Conservation (phyloP, 352 stramenopile genomes). For the Pythium apleroticum region DNA sequence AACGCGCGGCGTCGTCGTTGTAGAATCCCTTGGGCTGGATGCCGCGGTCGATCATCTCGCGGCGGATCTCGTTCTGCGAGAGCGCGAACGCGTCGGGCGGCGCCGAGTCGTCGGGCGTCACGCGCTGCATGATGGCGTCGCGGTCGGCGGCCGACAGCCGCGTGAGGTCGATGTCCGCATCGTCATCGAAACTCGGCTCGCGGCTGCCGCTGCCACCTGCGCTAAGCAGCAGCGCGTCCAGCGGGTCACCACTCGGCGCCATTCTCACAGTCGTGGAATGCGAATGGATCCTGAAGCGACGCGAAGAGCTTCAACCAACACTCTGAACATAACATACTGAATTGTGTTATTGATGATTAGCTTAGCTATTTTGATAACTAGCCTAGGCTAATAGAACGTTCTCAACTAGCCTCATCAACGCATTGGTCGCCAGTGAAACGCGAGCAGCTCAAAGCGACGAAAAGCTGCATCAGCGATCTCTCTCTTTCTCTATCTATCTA, state of each 20-base stretch:
- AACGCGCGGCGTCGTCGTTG: conserved; percentile 77
- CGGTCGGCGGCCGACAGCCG: conserved; percentile 56
- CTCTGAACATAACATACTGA: conserved; percentile 2
- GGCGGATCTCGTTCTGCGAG: conserved; percentile 80
- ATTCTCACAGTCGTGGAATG: background rate
- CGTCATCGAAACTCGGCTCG: conserved; percentile 55
- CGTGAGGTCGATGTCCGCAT: conserved; percentile 66
- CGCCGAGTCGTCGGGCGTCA: conserved; percentile 64
- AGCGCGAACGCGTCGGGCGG: conserved; percentile 70
- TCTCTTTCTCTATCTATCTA: background rate
- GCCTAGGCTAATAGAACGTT: conserved; percentile 13
- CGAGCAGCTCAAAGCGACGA: background rate
- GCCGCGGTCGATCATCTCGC: conserved; percentile 83
- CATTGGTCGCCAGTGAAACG: conserved; percentile 2
- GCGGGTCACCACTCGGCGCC: conserved; percentile 30
- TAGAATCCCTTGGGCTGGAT: conserved; percentile 86
- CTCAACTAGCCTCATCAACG: background rate
- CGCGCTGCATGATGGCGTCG: conserved; percentile 68
- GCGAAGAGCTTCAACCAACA: conserved; percentile 6
- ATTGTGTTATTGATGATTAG: background rate
- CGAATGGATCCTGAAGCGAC: conserved; percentile 19
- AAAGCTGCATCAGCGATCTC: background rate
- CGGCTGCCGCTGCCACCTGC: conserved; percentile 33
- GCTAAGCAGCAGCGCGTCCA: conserved; percentile 35
- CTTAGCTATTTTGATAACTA: background rate